Evolutionary conservation across 2,329 filamentous ascomycete species (phyloP), one percentile per base, ranked within the genome.

Genomic region (Hypoxylon sp.): DNA sequence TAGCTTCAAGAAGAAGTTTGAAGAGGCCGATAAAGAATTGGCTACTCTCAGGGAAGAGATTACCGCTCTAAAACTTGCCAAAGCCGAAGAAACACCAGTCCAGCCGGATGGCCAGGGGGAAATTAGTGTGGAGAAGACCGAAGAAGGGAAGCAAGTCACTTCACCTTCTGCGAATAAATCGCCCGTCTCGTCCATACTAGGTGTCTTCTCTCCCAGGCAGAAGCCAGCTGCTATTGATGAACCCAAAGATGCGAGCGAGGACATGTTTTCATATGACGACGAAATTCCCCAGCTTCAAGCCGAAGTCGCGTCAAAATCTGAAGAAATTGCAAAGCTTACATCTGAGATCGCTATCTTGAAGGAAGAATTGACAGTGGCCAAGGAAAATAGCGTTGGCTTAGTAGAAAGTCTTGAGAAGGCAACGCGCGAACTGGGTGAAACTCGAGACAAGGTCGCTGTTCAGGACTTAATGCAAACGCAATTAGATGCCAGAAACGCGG

Each of bases 201-300:
- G 83, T 37, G 81, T 86, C 71, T 85, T 86, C 71, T 86, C 85
- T 2, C 82, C 83, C 2, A 85, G 80, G 69, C 82, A 84, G 37
- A 83, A 83, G 66, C 70, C 80, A 4, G 73, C 78, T 31, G 72
- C 80, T 51, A 71, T 77, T 6, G 77, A 79, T 33, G 77, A 79
- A 6, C 79, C 81, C 3, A 77, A 77, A 44, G 82, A 80, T 46
- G 72, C 75, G 0, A 77, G 75, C 27, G 92, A 95, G 71, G 93
- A 97, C 54, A 92, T 98, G 80, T 98, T 98, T 81, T 97, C 94
- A 0, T 97, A 94, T 74, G 95, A 98, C 65, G 91, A 91, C 56
- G 95, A 98, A 80, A 85, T 97, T 13, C 92, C 93, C 2, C 89
- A 92, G 60, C 82, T 97, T n/a, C 91, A 97, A 75, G 85, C 88